Percentiles rank a stretch among this genome's conserved stretches.
Evolutionary conservation across 495 filamentous ascomycete species (phyloP).

Genomic region (Clohesyomyces aquaticus): DNA sequence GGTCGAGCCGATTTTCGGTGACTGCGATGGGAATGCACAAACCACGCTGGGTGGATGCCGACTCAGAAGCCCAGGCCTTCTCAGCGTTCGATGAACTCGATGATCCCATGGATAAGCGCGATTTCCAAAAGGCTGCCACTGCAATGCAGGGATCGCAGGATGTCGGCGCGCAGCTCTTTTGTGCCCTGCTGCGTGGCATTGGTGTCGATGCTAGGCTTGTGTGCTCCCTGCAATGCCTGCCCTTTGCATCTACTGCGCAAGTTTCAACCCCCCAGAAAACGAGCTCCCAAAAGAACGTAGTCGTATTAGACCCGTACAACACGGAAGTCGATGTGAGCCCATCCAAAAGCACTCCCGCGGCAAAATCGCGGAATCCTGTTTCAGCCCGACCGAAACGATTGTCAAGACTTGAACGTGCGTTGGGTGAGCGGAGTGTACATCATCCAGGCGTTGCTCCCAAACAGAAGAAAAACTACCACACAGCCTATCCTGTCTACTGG

Average conservation of each 20-base stretch:
- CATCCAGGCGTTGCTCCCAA: conserved; percentile 29
- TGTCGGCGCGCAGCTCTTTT: conserved; percentile 87
- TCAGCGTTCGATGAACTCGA: conserved; percentile 57
- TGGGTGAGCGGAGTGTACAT: conserved; percentile 13
- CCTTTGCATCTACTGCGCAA: conserved; percentile 64
- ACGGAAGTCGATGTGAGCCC: conserved; percentile 45
- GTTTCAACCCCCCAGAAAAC: conserved; percentile 51
- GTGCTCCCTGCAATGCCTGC: conserved; percentile 85
- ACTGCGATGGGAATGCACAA: conserved; percentile 71
- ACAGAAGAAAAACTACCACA: conserved; percentile 56
- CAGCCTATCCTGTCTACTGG: conserved; percentile 85
- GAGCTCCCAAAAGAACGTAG: conserved; percentile 50
- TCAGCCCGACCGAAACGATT: conserved; percentile 22
- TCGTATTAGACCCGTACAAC: conserved; percentile 44
- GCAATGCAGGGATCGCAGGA: conserved; percentile 78
- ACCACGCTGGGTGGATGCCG: conserved; percentile 71
- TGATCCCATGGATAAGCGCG: conserved; percentile 59
- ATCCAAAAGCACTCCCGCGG: conserved; percentile 39
- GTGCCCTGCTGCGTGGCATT: conserved; percentile 74
- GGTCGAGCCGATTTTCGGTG: conserved; percentile 66
- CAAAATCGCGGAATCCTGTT: too few species aligned
- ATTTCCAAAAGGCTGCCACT: conserved; percentile 71
- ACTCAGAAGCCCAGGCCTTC: conserved; percentile 62
- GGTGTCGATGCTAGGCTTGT: conserved; percentile 86
- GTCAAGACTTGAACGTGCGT: conserved; percentile 29